Evolutionary conservation across 164 flowering plant species (phyloP).

Genomic region (Nymphaea colorata): DNA sequence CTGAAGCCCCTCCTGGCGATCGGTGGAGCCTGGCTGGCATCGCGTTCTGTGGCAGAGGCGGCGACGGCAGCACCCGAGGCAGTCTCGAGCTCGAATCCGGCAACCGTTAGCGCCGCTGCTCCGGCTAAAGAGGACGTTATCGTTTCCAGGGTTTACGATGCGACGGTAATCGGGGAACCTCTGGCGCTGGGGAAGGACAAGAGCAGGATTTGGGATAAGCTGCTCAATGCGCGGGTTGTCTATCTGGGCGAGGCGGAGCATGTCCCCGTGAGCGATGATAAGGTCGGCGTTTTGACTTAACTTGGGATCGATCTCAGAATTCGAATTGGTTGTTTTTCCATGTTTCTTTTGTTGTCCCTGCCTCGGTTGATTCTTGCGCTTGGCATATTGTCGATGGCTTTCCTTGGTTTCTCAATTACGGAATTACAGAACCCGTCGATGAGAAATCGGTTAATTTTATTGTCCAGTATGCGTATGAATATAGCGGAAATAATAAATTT

Average conservation of each 20-base stretch:
- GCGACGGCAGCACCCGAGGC: background rate
- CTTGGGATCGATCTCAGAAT: no score
- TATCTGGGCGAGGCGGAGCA: constrained; percentile 96
- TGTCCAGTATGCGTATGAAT: no score
- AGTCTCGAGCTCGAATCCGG: background rate
- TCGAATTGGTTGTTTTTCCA: no score
- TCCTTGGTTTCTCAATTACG: background rate
- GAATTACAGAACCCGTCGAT: no score
- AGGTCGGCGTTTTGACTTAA: constrained; percentile 4
- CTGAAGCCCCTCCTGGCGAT: constrained; percentile 42
- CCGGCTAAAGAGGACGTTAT: constrained; percentile 26
- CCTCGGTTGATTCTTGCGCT: no score
- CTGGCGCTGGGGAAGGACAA: constrained; percentile 80
- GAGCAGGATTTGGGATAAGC: constrained; percentile 88
- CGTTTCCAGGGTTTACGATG: constrained; percentile 83
- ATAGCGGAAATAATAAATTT: no score
- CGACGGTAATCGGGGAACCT: constrained; percentile 90
- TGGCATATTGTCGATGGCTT: background rate
- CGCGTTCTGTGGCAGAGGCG: background rate
- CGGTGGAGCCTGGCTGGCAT: constrained; percentile 18
- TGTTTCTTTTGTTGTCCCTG: no score
- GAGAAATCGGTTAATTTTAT: no score
- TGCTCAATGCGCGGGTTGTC: constrained; percentile 69
- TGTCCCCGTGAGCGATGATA: constrained; percentile 76
- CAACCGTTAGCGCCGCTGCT: background rate